Evolutionary conservation across 306 rosid species (phyloP).

Genomic region (Comarum palustre): DNA sequence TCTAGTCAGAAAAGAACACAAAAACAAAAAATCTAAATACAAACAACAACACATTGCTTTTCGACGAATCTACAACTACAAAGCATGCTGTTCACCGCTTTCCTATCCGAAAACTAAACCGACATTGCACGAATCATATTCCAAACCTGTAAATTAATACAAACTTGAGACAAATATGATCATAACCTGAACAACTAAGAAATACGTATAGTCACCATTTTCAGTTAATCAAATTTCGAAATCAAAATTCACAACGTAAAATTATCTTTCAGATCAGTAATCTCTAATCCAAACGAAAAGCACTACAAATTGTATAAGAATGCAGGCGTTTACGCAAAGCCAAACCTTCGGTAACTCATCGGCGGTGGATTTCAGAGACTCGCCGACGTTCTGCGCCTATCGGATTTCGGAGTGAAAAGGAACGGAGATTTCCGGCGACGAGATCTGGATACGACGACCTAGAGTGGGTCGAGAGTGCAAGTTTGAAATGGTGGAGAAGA

Average conservation of each 20-base stretch:
- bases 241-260: not conserved
- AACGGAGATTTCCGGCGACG: not conserved
- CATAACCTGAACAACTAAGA: not conserved
- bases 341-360: slow-evolving; percentile 92
- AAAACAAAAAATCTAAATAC: too few relatives aligned
- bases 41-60: not conserved
- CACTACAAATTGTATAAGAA: not conserved
- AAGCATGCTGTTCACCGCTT: not conserved
- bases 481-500: not conserved
- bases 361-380: slow-evolving; percentile 15
- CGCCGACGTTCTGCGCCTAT: slow-evolving; percentile 6
- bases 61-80: not conserved
- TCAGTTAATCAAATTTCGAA: not conserved
- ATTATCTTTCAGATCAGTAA: not conserved
- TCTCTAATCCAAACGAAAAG: not conserved
- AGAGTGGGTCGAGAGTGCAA: not conserved
- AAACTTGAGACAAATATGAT: not conserved
- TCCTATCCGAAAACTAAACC: not conserved
- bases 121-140: not conserved
- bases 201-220: not conserved
- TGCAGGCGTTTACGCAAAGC: not conserved
- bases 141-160: not conserved
- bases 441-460: slow-evolving; percentile 11
- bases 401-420: not conserved
- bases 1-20: not conserved